phyloP scores from a whole-genome alignment of 2,329 filamentous ascomycete genomes.

The Colletotrichum sp. region DNA sequence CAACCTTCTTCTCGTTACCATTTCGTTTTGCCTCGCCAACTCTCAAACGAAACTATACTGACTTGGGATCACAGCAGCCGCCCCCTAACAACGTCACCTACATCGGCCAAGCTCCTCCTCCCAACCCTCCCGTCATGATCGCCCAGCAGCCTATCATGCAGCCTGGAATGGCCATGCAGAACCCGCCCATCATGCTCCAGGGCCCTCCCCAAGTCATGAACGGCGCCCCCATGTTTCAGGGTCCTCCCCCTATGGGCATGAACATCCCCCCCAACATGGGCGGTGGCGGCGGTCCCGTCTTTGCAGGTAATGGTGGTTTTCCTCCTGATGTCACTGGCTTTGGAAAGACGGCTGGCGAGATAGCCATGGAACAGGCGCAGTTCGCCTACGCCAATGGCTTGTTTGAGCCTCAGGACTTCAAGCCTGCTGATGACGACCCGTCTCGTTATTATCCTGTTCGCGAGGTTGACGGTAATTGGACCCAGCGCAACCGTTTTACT shows the following conservation, averaged over 20 bases:
- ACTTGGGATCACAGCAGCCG: constrained; percentile 29
- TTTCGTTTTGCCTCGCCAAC: background rate
- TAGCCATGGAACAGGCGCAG: constrained; percentile 50
- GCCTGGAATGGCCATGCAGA: constrained; percentile 10
- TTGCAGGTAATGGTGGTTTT: constrained; percentile 43
- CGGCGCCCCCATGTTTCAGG: constrained; percentile 1
- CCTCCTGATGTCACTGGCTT: constrained; percentile 57
- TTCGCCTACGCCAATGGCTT: constrained; percentile 55
- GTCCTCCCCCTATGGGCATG: constrained; percentile 10
- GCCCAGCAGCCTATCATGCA: constrained; percentile 37
- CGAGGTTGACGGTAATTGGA: constrained; percentile 65
- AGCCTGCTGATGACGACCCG: constrained; percentile 65
- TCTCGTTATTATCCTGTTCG: constrained; percentile 66
- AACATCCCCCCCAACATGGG: background rate
- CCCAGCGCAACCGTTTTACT: constrained; percentile 61
- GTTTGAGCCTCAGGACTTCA: constrained; percentile 66
- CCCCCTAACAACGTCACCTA: constrained; percentile 28
- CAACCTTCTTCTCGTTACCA: background rate
- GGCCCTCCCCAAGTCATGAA: constrained; percentile 24
- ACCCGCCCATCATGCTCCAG: constrained; percentile 33
- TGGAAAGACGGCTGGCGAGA: constrained; percentile 55
- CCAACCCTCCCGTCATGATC: constrained; percentile 33
- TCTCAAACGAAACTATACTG: constrained; percentile 8
- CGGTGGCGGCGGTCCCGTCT: constrained; percentile 1
- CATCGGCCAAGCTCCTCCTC: constrained; percentile 26